Base-by-base conservation (phyloP, 148 eudicot genomes). In the Diospyros lotus region DNA sequence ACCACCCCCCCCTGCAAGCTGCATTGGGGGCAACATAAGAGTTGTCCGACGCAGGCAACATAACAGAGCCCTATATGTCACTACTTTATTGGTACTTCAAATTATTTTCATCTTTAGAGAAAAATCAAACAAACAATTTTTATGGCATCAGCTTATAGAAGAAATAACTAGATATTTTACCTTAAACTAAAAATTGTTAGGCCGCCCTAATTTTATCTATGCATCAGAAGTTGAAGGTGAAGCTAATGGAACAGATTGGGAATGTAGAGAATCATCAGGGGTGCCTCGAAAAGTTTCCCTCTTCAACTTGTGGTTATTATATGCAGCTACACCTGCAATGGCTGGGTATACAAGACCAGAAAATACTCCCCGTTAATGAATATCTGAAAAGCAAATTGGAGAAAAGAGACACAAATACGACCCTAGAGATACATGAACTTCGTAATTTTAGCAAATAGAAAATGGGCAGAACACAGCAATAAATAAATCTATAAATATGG, bases 241-340 rank as follows among this genome's bases (percentile, higher is more conserved):
- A 79, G 77, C 82, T 81, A 87, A 81, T 55, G 93, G 93, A 72
- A 83, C 38, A 48, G 86, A 78, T 75, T 86, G 80, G 50, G 77
- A 77, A 38, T 42, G 55, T 69, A 78, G 88, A 45, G 84, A 73
- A 71, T 75, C 90, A 15, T 74, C 83, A 41, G 86, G 59, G 76
- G 75, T 83, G 77, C 78, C 80, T 58, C 76, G 81, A 81, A 89
- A 67, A 71, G 87, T 88, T 84, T 91, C 96, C 75, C 85, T 95
- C 79, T 84, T 91, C 85, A 93, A 81, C 88, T 95, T 93, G 82
- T 84, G 86, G 71, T 95, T 93, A 75, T 95, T 93, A 80, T 95
- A 95, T 28, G 94, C 99, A 60, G 81, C 98, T 69, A 95, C 99
- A 74, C 99, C 99, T 67, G 85, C 89, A 84, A 95, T 95, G 71